Evolutionary conservation across 176 grass and related monocot species (phyloP).

Genomic region (barley (Hordeum vulgare)): MorexV3_pseudomolecules_assembly NC_058523.1:74204855-74205354

Average conservation of each 20-base stretch:
- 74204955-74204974: not conserved
- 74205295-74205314: slow-evolving; percentile 98
- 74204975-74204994: not conserved
- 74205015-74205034: not conserved
- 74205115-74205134: not conserved
- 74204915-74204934: too few species aligned
- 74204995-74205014: not conserved
- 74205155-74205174: not conserved
- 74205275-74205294: slow-evolving; percentile 89
- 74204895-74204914: too few species aligned
- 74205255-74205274: slow-evolving; percentile 93
- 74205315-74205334: slow-evolving; percentile 84
- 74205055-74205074: not conserved
- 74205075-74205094: not conserved
- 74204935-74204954: too few species aligned
- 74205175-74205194: too few species aligned
- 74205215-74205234: not conserved
- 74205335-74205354: slow-evolving; percentile 97
- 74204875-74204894: too few species aligned
- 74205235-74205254: slow-evolving; percentile 64
- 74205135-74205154: not conserved
- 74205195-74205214: not conserved
- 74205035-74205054: not conserved
- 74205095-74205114: not conserved
- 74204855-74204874: too few species aligned